Evolutionary conservation across 1,284 basidiomycete species (phyloP).

Genomic region (Leccinum glutinopallens): DNA sequence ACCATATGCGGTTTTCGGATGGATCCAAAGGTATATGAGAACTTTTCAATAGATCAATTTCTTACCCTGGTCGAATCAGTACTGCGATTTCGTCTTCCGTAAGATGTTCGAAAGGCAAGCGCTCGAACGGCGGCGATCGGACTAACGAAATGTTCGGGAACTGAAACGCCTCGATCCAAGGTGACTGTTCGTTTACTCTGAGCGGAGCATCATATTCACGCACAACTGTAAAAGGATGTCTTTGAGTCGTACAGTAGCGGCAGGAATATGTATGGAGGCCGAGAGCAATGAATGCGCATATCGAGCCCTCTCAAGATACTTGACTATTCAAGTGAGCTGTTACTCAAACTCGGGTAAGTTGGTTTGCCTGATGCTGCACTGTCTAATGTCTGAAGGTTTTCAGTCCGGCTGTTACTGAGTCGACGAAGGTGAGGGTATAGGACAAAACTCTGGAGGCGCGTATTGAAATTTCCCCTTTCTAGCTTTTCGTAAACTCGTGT

Average conservation of each 20-base stretch:
- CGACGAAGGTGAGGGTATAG: conserved; percentile 53
- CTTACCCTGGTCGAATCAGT: conserved; percentile 44
- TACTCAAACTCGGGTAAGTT: conserved; percentile 58
- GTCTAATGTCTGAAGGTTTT: conserved; percentile 19
- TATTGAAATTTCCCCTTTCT: conserved; percentile 13
- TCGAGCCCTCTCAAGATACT: conserved; percentile 59
- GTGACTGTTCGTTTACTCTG: conserved; percentile 37
- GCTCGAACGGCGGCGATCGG: conserved; percentile 49
- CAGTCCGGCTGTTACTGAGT: conserved; percentile 57
- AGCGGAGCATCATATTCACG: conserved; percentile 17
- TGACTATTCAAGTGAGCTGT: conserved; percentile 59
- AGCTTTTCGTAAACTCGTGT: conserved; percentile 71
- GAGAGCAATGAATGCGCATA: conserved; percentile 68
- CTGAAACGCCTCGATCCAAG: conserved; percentile 64
- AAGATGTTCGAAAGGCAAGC: conserved; percentile 75
- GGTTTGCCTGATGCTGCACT: conserved; percentile 27
- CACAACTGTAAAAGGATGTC: conserved; percentile 58
- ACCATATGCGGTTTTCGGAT: conserved; percentile 73
- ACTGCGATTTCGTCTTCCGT: conserved; percentile 78
- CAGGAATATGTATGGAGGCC: conserved; percentile 77
- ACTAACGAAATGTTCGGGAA: conserved; percentile 63
- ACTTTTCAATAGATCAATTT: conserved; percentile 12
- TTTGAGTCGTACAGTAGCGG: conserved; percentile 74
- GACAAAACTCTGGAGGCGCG: background rate
- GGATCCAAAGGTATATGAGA: conserved; percentile 61